phyloP scores from a whole-genome alignment of 202 grass and related monocot species.

The Panicum virgatum region DNA sequence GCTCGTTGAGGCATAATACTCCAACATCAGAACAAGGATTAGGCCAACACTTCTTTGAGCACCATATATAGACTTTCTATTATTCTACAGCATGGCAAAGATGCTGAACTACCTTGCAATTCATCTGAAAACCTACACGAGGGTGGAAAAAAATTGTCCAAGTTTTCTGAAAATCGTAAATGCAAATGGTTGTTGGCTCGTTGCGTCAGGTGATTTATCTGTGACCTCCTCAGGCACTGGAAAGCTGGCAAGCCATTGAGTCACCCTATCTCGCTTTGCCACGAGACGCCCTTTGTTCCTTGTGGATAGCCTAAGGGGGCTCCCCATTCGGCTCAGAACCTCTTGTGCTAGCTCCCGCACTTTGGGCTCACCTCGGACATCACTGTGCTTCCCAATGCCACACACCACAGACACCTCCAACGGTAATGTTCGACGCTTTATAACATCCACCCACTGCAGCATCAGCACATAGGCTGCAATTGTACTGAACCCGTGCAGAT shows the following conservation, averaged over 20 bases:
- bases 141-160: constrained; percentile 25
- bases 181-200: constrained; percentile 14
- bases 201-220: neutral
- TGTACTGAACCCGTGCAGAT: constrained; percentile 76
- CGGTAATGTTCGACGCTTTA: constrained; percentile 35
- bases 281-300: constrained; percentile 74
- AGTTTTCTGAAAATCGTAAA: constrained; percentile 38
- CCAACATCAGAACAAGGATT: neutral
- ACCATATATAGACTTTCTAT: constrained; percentile 2
- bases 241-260: constrained; percentile 57
- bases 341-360: constrained; percentile 66
- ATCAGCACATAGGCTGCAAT: constrained; percentile 72
- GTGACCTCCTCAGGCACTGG: constrained; percentile 15
- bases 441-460: constrained; percentile 68
- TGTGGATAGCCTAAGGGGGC: constrained; percentile 58
- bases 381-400: constrained; percentile 82
- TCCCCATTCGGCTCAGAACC: constrained; percentile 63
- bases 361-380: constrained; percentile 61
- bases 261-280: constrained; percentile 56
- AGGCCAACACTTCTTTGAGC: neutral
- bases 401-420: constrained; percentile 76
- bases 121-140: constrained; percentile 33
- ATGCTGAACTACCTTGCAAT: neutral
- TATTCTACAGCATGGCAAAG: neutral
- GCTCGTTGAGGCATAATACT: constrained; percentile 39